phyloP scores from a whole-genome alignment of 1,284 basidiomycete species.

The Porogramme epimiltina region DNA sequence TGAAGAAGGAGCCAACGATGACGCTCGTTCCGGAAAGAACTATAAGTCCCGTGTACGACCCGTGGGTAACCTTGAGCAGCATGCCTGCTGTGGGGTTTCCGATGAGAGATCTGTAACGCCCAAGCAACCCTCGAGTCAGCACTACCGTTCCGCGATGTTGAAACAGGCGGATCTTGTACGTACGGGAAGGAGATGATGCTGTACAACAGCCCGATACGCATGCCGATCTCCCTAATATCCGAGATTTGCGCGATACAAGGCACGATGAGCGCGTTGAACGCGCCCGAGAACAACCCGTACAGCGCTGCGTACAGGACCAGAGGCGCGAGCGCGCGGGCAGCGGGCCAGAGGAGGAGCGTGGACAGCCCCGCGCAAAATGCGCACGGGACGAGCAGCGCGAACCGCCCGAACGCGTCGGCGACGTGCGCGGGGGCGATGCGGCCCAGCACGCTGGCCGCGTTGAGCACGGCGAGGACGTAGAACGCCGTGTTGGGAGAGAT shows the following conservation, averaged over 20 bases:
- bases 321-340: slow-evolving; percentile 32
- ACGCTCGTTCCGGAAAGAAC: slow-evolving; percentile 57
- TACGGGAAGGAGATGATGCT: slow-evolving; percentile 66
- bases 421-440: slow-evolving; percentile 62
- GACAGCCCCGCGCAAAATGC: slow-evolving; percentile 60
- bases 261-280: slow-evolving; percentile 36
- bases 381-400: slow-evolving; percentile 60
- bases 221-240: slow-evolving; percentile 54
- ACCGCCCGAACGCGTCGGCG: slow-evolving; percentile 59
- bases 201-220: slow-evolving; percentile 62
- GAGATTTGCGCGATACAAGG: slow-evolving; percentile 41
- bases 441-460: slow-evolving; percentile 60
- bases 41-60: slow-evolving; percentile 54
- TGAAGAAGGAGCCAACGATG: slow-evolving; percentile 55
- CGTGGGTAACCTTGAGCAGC: slow-evolving; percentile 46
- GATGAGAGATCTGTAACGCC: slow-evolving; percentile 49
- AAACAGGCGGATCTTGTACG: slow-evolving; percentile 34
- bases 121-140: background rate
- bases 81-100: slow-evolving; percentile 63
- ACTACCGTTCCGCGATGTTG: background rate
- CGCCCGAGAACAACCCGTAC: slow-evolving; percentile 49
- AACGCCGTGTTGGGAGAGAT: slow-evolving; percentile 32
- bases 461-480: slow-evolving; percentile 61
- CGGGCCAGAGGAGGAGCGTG: slow-evolving; percentile 59
- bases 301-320: slow-evolving; percentile 54